Evolutionary conservation across 192 early-diverging fungal genomes (phyloP), one percentile per base, ranked within the genome.

Genomic region (Podila minutissima): DNA sequence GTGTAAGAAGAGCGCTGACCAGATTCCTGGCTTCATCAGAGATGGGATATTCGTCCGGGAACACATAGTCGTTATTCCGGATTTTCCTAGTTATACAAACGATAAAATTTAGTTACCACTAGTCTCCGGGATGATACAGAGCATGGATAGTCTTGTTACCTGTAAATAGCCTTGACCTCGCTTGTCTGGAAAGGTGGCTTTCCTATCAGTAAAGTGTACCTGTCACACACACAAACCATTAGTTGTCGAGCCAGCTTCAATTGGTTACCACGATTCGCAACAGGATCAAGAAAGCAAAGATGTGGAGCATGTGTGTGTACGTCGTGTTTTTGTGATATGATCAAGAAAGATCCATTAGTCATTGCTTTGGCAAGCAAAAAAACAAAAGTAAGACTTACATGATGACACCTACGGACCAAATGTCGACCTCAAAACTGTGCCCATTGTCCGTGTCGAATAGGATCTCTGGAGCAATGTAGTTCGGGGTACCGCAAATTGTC

Each of bases 381-480:
- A 17, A 15, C 11, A 4, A 46, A 3, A 46, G 1, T 15, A 35
- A 5, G 19, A 70, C 83, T 48, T 88, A 97, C 91, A 97, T 92
- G 33, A 99, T 87, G 3, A 98, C 89, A 37, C 97, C 97, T 5
- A 96, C 69, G 4, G 94, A 93, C 98, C 98, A 99, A 74, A 97
- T 92, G 66, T 99, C 98, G 12, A 93, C 98, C 75, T 96, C 94
- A 72, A 91, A 96, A 61, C 94, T 94, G 79, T 99, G 97, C 10
- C 97, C 96, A 1, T 89, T 84, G 67, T 86, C 82, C 33, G 85
- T 83, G 66, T 92, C 93, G 75, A 93, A 94, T 29, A 98, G 84
- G 28, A 99, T 92, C 77, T 99, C 98, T 0, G 98, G 98, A 2
- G 98, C 98, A 73, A 99, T 93, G 75, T 98, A 99, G 68, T 98